Evolutionary conservation across 495 filamentous ascomycete species (phyloP), one percentile per base, ranked within the genome.

Genomic region (Tetracladium setigerum): DNA sequence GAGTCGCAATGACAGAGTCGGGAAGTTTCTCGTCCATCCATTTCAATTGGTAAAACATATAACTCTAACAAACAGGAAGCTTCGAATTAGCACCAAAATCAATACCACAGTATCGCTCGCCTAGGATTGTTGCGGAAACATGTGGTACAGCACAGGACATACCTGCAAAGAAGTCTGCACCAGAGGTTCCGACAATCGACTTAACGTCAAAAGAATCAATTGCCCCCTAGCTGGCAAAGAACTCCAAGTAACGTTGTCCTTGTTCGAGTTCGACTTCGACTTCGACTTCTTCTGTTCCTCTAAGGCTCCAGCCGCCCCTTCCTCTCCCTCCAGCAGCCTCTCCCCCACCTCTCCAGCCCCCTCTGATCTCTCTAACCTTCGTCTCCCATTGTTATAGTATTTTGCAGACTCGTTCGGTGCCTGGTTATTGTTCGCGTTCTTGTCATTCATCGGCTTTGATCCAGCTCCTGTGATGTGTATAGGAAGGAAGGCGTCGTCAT

Each of bases 1-100:
- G 87, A 16, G 74, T 74, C 2, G 87, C 78, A 46, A 91, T 85
- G 32, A 76, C 75, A 1, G 82, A 74, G 51, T 82, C 76, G 15
- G 82, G 71, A 14, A 86, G 70, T 33, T 58, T 74, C 35, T 73
- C 68, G 32, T 83, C 72, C 49, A 87, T 86, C 60, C 80, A 87
- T 57, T 78, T 79, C 41, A 87, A 70, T 64, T 84, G 81, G 52
- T 85, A 86, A 59, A 84, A 86, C 84, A 90, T 87, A 62, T 88
- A 90, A 4, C 82, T 65, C 58, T 56, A 6, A 19, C 24, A 7
- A 14, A 14, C 44, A 38, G n/a, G 9, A 44, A 5, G 33, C 1
- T 13, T 37, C 24, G 8, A 12, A 12, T 7, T 1, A 12, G 1
- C 16, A 13, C 32, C 33, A 14, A n/a, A 14, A 4, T 17, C 16